Evolutionary conservation across 148 eudicot species (phyloP).

Genomic region (Camellia granthamiana): DNA sequence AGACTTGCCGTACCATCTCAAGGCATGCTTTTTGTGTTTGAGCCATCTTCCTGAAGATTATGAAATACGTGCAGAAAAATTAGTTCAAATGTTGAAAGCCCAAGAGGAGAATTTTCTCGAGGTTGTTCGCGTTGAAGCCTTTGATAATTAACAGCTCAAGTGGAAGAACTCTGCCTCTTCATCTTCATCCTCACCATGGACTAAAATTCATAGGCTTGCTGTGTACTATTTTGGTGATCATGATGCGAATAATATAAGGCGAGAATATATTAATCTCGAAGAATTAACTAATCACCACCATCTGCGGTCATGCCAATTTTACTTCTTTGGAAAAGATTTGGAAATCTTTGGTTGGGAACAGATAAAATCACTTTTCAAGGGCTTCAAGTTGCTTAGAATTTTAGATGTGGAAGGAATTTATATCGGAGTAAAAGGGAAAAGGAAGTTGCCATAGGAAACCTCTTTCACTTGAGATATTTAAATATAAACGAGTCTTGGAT

Average conservation of each 20-base stretch:
- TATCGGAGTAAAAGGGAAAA: neutral
- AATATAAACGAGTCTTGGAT: too few relatives aligned
- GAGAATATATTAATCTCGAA: too few relatives aligned
- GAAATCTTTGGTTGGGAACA: neutral
- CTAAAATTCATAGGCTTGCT: neutral
- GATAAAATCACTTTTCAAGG: neutral
- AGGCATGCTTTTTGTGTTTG: constrained; percentile 23
- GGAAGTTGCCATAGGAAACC: neutral
- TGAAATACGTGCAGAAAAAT: constrained; percentile 15
- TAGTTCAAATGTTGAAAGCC: constrained; percentile 13
- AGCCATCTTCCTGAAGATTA: constrained; percentile 25
- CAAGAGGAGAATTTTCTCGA: neutral
- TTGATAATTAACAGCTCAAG: neutral
- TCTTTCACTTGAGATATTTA: too few relatives aligned
- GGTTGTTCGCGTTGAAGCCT: neutral
- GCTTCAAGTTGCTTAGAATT: constrained; percentile 7
- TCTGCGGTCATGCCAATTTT: neutral
- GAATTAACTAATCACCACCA: neutral
- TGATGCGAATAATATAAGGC: too few relatives aligned
- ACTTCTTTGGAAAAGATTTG: neutral
- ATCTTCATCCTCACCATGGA: neutral
- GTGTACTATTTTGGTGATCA: neutral
- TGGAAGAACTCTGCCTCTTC: neutral
- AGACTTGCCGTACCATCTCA: constrained; percentile 26
- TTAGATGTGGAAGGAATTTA: neutral